A percentile compares a stretch with the other conserved stretches of the same genome.
These are phyloP conservation scores for Colletotrichum cereale DNA, from an alignment of 2,329 filamentous ascomycete species.

Conservation along the genomic window DNA sequence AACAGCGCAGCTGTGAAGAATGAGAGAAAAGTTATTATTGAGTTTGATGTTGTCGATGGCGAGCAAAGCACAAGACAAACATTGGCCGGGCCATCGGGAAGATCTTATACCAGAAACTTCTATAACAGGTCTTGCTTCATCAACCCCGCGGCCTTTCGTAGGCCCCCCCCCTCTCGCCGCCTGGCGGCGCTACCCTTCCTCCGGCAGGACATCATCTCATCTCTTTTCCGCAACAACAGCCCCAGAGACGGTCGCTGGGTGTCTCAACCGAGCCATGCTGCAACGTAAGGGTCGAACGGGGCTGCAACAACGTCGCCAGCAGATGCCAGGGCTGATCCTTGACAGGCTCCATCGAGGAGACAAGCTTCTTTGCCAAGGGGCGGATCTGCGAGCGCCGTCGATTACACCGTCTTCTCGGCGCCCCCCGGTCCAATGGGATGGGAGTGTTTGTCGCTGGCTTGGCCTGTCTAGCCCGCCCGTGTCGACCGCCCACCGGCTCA, in stretches of 20 bases:
- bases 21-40: conserved; percentile 16
- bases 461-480: neutral
- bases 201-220: conserved; percentile 26
- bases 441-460: neutral
- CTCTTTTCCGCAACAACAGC: conserved; percentile 20
- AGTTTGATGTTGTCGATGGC: conserved; percentile 30
- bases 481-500: neutral
- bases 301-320: conserved; percentile 18
- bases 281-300: conserved; percentile 21
- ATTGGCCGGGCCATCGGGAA: conserved; percentile 24
- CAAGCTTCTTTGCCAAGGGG: conserved; percentile 40
- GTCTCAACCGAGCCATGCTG: conserved; percentile 37
- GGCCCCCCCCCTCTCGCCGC: neutral
- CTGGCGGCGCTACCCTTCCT: neutral
- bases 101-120: conserved; percentile 35
- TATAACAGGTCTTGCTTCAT: conserved; percentile 14
- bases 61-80: neutral
- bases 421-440: conserved; percentile 12
- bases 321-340: conserved; percentile 22
- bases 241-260: conserved; percentile 6
- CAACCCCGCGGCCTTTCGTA: conserved; percentile 15
- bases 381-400: conserved; percentile 28
- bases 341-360: conserved; percentile 25
- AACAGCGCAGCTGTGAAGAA: conserved; percentile 36
- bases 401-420: conserved; percentile 13